phyloP scores from a whole-genome alignment of 371 early-diverging fungal genomes.

The Chytridium lagenaria region DNA sequence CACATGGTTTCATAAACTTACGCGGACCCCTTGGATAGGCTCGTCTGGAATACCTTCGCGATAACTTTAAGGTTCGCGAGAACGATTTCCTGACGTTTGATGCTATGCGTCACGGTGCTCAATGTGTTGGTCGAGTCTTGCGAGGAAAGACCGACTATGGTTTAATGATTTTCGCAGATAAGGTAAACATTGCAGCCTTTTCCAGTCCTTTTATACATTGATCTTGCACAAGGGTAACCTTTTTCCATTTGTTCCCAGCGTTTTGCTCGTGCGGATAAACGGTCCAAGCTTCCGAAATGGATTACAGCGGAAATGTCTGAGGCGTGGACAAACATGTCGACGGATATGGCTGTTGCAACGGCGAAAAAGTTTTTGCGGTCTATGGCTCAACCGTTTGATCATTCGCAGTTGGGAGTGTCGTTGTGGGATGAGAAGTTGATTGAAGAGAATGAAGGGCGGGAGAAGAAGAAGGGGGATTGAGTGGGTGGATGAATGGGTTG shows the following conservation, averaged over 20 bases:
- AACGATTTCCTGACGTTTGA: slow-evolving; percentile 99
- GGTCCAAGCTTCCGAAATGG: slow-evolving; percentile 98
- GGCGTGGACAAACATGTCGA: slow-evolving; percentile 90
- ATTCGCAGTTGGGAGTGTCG: slow-evolving; percentile 50
- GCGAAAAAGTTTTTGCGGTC: slow-evolving; percentile 93
- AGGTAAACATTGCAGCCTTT: too few relatives aligned
- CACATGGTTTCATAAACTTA: too few relatives aligned
- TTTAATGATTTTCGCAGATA: slow-evolving; percentile 99
- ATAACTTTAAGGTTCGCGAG: slow-evolving; percentile 93
- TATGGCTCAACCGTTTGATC: slow-evolving; percentile 97
- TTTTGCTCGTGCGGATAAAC: slow-evolving; percentile 94
- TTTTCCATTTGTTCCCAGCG: slow-evolving; percentile 58
- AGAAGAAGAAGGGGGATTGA: too few relatives aligned
- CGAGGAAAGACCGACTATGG: slow-evolving; percentile 99
- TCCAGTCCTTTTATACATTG: too few relatives aligned
- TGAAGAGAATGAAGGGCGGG: slow-evolving; percentile 17
- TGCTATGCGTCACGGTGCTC: slow-evolving; percentile 99
- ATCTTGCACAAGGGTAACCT: background rate
- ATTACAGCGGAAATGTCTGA: slow-evolving; percentile 93
- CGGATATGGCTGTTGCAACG: slow-evolving; percentile 97
- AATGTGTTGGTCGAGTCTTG: slow-evolving; percentile 98
- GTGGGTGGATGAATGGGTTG: too few relatives aligned
- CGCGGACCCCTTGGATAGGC: too few relatives aligned
- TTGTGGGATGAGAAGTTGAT: slow-evolving; percentile 42
- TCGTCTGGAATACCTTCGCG: slow-evolving; percentile 93